phyloP scores from a whole-genome alignment of 805 yeast genomes.

The Teunomyces cretensis region DNA sequence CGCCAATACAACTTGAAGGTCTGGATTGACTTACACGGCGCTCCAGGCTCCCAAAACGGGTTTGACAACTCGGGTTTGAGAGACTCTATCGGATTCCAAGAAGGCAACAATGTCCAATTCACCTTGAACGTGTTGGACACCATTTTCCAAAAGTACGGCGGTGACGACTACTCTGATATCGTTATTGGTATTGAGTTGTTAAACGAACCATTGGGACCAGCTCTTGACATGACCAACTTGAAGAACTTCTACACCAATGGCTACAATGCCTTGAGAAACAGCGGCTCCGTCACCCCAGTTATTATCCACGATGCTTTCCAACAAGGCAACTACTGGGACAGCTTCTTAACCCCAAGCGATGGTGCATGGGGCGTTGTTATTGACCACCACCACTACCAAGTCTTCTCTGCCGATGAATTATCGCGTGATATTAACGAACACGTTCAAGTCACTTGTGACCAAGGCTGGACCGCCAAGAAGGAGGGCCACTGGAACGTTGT shows the following conservation, averaged over 20 bases:
- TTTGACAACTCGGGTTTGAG: constrained; percentile 91
- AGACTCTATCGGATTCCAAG: constrained; percentile 58
- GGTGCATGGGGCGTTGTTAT: constrained; percentile 62
- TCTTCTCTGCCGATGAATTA: constrained; percentile 66
- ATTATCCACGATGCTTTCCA: constrained; percentile 84
- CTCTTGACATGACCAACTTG: constrained; percentile 57
- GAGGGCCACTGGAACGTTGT: constrained; percentile 74
- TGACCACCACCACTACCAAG: constrained; percentile 92
- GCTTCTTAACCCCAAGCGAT: constrained; percentile 38
- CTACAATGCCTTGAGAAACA: constrained; percentile 60
- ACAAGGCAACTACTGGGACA: constrained; percentile 60
- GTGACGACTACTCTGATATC: constrained; percentile 59
- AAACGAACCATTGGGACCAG: constrained; percentile 86
- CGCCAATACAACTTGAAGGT: constrained; percentile 59
- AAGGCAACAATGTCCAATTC: constrained; percentile 49
- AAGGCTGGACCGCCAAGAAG: constrained; percentile 29
- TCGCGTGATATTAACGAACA: constrained; percentile 60
- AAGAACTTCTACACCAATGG: constrained; percentile 61
- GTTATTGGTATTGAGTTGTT: constrained; percentile 81
- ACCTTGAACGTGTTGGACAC: constrained; percentile 56
- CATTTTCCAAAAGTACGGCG: constrained; percentile 65
- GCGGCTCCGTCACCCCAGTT: constrained; percentile 48
- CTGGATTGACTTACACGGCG: constrained; percentile 94
- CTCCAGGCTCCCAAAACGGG: constrained; percentile 96
- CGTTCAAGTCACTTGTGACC: constrained; percentile 37